phyloP scores from a whole-genome alignment of 768 basidiomycete species.

The Boletellus ananiceps region DNA sequence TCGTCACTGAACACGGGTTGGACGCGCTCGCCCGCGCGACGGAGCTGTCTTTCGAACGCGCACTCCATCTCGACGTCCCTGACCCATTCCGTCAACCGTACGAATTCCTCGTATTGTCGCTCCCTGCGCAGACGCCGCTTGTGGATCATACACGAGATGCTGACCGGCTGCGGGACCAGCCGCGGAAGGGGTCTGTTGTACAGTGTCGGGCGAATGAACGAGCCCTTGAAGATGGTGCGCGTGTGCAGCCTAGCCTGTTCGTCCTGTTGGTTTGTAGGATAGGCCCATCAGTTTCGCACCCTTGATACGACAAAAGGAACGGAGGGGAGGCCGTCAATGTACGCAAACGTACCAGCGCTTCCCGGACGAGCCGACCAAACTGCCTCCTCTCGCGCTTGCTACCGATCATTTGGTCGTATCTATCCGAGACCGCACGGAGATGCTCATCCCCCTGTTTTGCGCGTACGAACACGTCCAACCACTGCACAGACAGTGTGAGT shows the following conservation, averaged over 20 bases:
- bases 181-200: conserved; percentile 73
- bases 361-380: conserved; percentile 42
- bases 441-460: conserved; percentile 52
- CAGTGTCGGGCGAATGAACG: conserved; percentile 57
- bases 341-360: conserved; percentile 46
- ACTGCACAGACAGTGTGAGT: conserved; percentile 30
- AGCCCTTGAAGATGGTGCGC: conserved; percentile 69
- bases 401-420: conserved; percentile 58
- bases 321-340: too few species aligned
- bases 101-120: conserved; percentile 38
- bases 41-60: conserved; percentile 34
- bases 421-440: conserved; percentile 41
- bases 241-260: conserved; percentile 51
- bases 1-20: conserved; percentile 27
- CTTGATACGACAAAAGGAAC: neutral
- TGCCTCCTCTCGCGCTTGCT: conserved; percentile 45
- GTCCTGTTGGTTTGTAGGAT: conserved; percentile 36
- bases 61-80: conserved; percentile 36
- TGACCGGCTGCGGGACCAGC: conserved; percentile 70
- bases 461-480: conserved; percentile 51
- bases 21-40: conserved; percentile 16
- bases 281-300: neutral
- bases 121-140: conserved; percentile 42
- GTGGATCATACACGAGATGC: conserved; percentile 67
- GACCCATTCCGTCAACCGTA: conserved; percentile 30